Conservation (phyloP, 2,329 filamentous ascomycete species). For the Fusarium subglutinans region DNA sequence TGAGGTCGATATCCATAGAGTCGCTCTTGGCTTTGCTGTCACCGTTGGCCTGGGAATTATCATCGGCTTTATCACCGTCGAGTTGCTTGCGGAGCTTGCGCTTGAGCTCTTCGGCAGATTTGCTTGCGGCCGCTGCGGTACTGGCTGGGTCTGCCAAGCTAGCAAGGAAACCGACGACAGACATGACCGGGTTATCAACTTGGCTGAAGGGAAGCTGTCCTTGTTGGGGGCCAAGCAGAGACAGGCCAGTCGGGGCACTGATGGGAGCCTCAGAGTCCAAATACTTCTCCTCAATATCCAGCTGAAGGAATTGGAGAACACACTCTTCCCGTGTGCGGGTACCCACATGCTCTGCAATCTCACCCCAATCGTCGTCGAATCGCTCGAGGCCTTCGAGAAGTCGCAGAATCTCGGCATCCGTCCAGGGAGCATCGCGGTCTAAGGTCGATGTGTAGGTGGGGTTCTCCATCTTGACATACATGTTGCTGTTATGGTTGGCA, state of each 20-base stretch:
- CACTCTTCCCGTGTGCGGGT: slow-evolving; percentile 95
- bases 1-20: slow-evolving; percentile 71
- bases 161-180: slow-evolving; percentile 92
- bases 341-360: slow-evolving; percentile 90
- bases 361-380: slow-evolving; percentile 95
- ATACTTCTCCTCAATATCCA: slow-evolving; percentile 98
- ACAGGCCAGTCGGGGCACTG: slow-evolving; percentile 65
- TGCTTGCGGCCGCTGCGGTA: slow-evolving; percentile 88
- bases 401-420: slow-evolving; percentile 86
- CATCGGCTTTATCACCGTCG: slow-evolving; percentile 59
- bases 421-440: slow-evolving; percentile 89
- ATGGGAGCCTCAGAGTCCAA: slow-evolving; percentile 75
- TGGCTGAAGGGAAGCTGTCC: slow-evolving; percentile 91
- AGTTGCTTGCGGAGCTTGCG: slow-evolving; percentile 81
- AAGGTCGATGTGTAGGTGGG: slow-evolving; percentile 80
- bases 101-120: slow-evolving; percentile 87
- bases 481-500: slow-evolving; percentile 76
- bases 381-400: slow-evolving; percentile 90
- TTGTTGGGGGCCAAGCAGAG: slow-evolving; percentile 75
- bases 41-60: slow-evolving; percentile 64
- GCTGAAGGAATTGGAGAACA: slow-evolving; percentile 92
- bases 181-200: slow-evolving; percentile 95
- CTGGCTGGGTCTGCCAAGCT: slow-evolving; percentile 89
- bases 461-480: slow-evolving; percentile 92
- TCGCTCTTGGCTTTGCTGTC: slow-evolving; percentile 67